Conservation (phyloP, 805 yeast genomes). For the Candida morakotiae region DNA sequence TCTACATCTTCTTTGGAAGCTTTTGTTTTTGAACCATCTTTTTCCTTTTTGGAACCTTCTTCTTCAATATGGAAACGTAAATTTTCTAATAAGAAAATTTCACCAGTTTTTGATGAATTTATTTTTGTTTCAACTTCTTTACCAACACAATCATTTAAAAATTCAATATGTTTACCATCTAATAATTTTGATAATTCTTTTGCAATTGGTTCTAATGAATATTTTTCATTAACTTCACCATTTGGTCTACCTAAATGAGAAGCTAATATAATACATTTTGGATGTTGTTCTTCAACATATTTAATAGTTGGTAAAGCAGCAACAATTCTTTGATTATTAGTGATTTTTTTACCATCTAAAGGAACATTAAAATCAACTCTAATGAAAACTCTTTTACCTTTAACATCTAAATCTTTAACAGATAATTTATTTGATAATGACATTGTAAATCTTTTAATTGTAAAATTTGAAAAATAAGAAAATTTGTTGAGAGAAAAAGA, state of each 20-base stretch:
- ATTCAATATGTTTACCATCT: conserved; percentile 57
- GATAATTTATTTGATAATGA: conserved; percentile 91
- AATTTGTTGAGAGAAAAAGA: not conserved
- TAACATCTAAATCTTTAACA: conserved; percentile 82
- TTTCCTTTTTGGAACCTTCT: conserved; percentile 88
- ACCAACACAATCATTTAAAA: conserved; percentile 92
- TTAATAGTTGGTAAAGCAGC: conserved; percentile 99
- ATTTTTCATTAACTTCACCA: conserved; percentile 83
- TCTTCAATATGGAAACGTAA: conserved; percentile 97
- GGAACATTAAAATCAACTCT: conserved; percentile 97
- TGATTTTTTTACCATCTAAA: conserved; percentile 92
- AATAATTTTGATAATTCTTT: conserved; percentile 80
- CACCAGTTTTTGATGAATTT: conserved; percentile 68
- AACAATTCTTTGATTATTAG: conserved; percentile 99
- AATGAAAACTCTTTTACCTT: conserved; percentile 94
- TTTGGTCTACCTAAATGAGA: conserved; percentile 99
- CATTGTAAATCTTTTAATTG: conserved; percentile 42
- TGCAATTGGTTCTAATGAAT: conserved; percentile 91
- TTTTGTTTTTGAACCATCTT: conserved; percentile 87
- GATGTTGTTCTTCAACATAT: conserved; percentile 87
- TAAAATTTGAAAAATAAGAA: not conserved
- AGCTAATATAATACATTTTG: conserved; percentile 88
- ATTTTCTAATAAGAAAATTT: conserved; percentile 90
- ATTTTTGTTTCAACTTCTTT: conserved; percentile 80
- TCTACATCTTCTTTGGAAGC: conserved; percentile 82